Conservation (phyloP, 768 basidiomycete genomes). For the Fistulinella prunicolor region DNA sequence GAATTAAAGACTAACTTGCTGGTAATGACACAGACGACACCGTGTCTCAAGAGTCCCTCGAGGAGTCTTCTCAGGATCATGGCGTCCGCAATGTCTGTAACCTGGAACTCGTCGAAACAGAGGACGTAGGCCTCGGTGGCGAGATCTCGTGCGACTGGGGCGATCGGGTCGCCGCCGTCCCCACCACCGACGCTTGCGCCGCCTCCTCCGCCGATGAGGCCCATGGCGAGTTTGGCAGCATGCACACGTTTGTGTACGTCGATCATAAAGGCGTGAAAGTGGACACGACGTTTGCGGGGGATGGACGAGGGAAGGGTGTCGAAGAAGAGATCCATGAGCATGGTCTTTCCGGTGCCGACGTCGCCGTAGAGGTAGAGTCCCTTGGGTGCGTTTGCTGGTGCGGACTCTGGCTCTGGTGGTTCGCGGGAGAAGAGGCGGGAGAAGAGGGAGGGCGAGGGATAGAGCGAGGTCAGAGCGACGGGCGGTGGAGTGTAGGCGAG, state of each 20-base stretch:
- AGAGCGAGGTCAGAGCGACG: slow-evolving; percentile 34
- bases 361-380: slow-evolving; percentile 95
- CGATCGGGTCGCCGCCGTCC: slow-evolving; percentile 69
- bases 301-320: slow-evolving; percentile 68
- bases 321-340: slow-evolving; percentile 99
- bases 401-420: slow-evolving; percentile 21
- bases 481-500: slow-evolving; percentile 66
- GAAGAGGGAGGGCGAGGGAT: slow-evolving; percentile 26
- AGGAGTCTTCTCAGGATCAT: slow-evolving; percentile 94
- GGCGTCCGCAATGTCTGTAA: slow-evolving; percentile 96
- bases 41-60: slow-evolving; percentile 81
- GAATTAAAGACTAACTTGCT: slow-evolving; percentile 70
- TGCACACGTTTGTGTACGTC: slow-evolving; percentile 95
- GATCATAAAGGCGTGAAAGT: slow-evolving; percentile 99
- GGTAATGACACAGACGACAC: slow-evolving; percentile 93
- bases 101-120: slow-evolving; percentile 99
- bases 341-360: slow-evolving; percentile 96
- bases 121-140: slow-evolving; percentile 82
- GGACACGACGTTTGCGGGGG: slow-evolving; percentile 79
- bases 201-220: slow-evolving; percentile 43
- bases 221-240: slow-evolving; percentile 70
- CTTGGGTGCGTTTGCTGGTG: slow-evolving; percentile 62
- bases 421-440: slow-evolving; percentile 31
- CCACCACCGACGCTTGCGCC: slow-evolving; percentile 27
- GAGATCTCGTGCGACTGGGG: slow-evolving; percentile 82